A percentile compares a stretch with the other conserved stretches of the same genome.
Conservation (phyloP, 1,284 basidiomycete genomes). For the Abortiporus biennis region DNA sequence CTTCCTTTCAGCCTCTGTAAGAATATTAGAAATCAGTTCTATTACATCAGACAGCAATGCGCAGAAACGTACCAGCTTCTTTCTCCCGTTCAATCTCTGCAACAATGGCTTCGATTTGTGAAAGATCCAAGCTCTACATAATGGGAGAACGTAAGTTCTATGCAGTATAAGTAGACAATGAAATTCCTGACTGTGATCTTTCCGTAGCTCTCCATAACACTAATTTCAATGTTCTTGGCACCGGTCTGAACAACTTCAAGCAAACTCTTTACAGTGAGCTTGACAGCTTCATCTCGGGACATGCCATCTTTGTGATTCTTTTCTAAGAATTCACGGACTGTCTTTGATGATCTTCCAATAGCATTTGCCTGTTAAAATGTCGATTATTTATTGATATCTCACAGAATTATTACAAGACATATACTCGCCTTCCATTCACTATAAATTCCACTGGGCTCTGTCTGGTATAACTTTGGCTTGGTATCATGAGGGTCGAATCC, state of each 20-base stretch:
- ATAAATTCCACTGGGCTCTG: constrained; percentile 97
- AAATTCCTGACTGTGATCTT: constrained; percentile 71
- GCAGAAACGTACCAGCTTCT: constrained; percentile 68
- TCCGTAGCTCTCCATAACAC: constrained; percentile 91
- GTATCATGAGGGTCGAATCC: constrained; percentile 95
- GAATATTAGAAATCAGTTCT: not conserved
- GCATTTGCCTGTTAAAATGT: constrained; percentile 74
- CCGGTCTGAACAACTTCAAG: constrained; percentile 99
- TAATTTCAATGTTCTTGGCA: constrained; percentile 98
- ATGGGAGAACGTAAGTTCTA: constrained; percentile 5
- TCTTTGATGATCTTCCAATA: constrained; percentile 96
- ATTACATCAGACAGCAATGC: not conserved
- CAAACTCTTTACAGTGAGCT: constrained; percentile 92
- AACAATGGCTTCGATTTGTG: constrained; percentile 89
- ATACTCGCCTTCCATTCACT: constrained; percentile 90
- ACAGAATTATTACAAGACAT: not conserved
- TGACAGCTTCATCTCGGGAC: constrained; percentile 85
- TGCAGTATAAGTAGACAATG: not conserved
- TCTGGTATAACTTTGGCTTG: constrained; percentile 89
- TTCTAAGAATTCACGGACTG: constrained; percentile 97
- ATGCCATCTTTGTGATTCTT: constrained; percentile 97
- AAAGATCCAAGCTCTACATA: constrained; percentile 71
- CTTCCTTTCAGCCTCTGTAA: constrained; percentile 79
- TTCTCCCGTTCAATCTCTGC: constrained; percentile 91
- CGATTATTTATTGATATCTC: too few species aligned